Evolutionary conservation across 495 filamentous ascomycete genomes (phyloP).

Genomic region (Aspergillus conjunctus): DNA sequence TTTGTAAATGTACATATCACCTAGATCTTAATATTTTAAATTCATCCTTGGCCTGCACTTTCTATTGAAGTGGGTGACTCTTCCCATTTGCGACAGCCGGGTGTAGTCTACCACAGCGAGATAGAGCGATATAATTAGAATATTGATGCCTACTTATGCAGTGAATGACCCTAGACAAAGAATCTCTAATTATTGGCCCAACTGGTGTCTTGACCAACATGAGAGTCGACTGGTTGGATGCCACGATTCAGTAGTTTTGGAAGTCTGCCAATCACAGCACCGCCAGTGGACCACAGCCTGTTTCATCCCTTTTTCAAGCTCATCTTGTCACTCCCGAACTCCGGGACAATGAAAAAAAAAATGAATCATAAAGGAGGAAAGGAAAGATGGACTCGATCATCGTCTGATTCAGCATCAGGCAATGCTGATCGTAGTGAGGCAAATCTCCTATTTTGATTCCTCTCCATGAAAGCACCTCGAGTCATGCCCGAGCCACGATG

Average conservation of each 20-base stretch:
- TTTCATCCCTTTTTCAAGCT: conserved; percentile 21
- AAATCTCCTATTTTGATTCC: not conserved
- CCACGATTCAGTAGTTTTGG: not conserved
- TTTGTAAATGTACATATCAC: not conserved
- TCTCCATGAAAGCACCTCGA: not conserved
- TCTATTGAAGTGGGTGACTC: not conserved
- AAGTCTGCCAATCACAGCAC: conserved; percentile 14
- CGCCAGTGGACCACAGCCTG: conserved; percentile 4
- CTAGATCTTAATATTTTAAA: not conserved
- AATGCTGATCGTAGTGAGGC: not conserved
- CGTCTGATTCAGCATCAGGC: not conserved
- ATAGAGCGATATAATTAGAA: no score
- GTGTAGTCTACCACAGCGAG: not conserved
- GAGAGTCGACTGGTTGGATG: not conserved
- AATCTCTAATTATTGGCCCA: not conserved
- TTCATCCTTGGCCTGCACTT: not conserved
- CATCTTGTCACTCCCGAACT: not conserved
- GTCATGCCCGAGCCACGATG: conserved; percentile 14
- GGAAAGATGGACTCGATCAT: not conserved
- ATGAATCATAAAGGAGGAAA: not conserved
- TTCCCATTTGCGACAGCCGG: not conserved
- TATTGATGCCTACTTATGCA: not conserved
- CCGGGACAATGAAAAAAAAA: not conserved
- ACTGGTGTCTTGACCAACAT: not conserved
- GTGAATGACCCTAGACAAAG: not conserved